Conservation (phyloP, 345 rosid species). For the Populus nigra region DNA sequence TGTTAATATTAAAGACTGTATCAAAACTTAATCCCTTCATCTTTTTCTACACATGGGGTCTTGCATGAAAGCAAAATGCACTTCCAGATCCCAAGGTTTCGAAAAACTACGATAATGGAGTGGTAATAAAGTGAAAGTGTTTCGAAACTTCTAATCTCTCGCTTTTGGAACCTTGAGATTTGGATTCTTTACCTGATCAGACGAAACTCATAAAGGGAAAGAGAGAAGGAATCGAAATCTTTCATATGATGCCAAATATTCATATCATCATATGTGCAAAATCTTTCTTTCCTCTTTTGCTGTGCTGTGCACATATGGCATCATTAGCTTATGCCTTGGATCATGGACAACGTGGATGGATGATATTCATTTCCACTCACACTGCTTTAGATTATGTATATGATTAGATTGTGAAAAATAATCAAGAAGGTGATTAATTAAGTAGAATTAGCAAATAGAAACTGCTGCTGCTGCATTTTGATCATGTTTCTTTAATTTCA, state of each 20-base stretch:
- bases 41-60: no score
- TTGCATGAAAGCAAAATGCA: constrained; percentile 12
- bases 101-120: background rate
- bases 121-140: background rate
- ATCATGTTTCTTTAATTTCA: background rate
- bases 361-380: background rate
- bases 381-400: background rate
- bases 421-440: background rate
- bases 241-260: constrained; percentile 13
- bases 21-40: background rate
- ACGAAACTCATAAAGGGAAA: background rate
- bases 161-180: constrained; percentile 8
- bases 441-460: constrained; percentile 9
- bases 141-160: constrained; percentile 12
- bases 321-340: background rate
- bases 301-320: background rate
- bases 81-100: background rate
- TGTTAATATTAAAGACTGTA: no score
- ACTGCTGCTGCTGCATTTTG: background rate
- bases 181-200: constrained; percentile 15
- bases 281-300: no score
- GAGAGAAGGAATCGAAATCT: background rate
- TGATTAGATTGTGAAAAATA: background rate
- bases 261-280: background rate
- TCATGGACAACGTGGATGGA: background rate